Percentiles rank a stretch among this genome's conserved stretches.
Conservation (phyloP, 768 basidiomycete species). For the Rickenella mellea region DNA sequence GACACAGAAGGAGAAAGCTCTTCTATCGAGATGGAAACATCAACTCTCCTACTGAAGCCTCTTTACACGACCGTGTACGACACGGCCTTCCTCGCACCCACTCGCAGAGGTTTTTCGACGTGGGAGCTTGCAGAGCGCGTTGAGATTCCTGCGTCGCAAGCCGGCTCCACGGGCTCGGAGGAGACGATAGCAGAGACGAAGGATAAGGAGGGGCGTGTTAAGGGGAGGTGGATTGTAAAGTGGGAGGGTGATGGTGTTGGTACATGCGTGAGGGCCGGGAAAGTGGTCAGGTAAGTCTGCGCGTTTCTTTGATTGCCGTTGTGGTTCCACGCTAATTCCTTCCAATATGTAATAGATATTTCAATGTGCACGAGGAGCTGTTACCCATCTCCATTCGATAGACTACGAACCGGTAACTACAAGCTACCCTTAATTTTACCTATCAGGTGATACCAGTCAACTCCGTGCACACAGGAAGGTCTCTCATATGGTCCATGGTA, state of each 20-base stretch:
- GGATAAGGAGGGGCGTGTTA: constrained; percentile 43
- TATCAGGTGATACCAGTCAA: no score
- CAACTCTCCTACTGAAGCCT: constrained; percentile 47
- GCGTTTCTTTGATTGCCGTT: background rate
- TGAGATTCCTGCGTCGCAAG: constrained; percentile 21
- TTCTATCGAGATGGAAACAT: constrained; percentile 56
- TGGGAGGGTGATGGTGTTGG: constrained; percentile 65
- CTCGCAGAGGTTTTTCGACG: constrained; percentile 62
- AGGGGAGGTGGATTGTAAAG: constrained; percentile 72
- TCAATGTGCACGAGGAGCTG: constrained; percentile 46
- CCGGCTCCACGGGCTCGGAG: constrained; percentile 30
- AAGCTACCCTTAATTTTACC: no score
- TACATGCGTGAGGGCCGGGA: constrained; percentile 52
- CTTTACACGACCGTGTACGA: constrained; percentile 71
- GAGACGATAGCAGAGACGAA: constrained; percentile 78
- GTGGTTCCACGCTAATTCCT: background rate
- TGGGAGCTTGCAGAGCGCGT: constrained; percentile 65
- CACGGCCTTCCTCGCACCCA: constrained; percentile 57
- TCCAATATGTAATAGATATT: constrained; percentile 23
- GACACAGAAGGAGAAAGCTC: constrained; percentile 10
- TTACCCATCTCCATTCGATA: constrained; percentile 16
- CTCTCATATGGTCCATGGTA: no score
- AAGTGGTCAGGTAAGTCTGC: constrained; percentile 49
- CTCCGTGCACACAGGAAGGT: no score
- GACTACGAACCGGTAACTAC: no score